Conservation (phyloP, 257 asterid species). For the Paulownia fortunei region DNA sequence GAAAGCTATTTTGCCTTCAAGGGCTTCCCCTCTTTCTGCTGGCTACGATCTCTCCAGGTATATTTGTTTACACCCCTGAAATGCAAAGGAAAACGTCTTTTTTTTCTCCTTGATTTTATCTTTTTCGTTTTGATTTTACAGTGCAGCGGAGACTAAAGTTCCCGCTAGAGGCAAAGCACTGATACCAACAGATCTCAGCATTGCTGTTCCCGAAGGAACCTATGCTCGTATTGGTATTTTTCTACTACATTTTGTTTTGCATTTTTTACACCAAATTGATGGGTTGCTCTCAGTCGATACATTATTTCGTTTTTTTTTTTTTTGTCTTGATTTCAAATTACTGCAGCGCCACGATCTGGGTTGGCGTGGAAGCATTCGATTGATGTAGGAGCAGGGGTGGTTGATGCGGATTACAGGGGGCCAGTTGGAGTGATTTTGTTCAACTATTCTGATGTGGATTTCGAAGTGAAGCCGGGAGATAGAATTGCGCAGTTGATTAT, state of each 20-base stretch:
- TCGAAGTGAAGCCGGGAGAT: conserved; percentile 55
- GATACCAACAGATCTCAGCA: conserved; percentile 74
- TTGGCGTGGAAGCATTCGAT: conserved; percentile 74
- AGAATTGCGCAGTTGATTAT: conserved; percentile 51
- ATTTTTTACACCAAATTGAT: background rate
- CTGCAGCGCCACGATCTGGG: conserved; percentile 71
- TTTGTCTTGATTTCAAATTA: background rate
- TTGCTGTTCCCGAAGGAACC: conserved; percentile 77
- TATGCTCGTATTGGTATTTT: conserved; percentile 76
- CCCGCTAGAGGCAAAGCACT: conserved; percentile 76
- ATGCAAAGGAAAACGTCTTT: background rate
- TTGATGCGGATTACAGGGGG: conserved; percentile 70
- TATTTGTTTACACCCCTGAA: background rate
- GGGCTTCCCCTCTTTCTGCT: conserved; percentile 55
- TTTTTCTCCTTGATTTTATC: background rate
- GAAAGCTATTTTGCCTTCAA: conserved; percentile 55
- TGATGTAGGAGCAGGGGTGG: conserved; percentile 83
- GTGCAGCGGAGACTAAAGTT: conserved; percentile 60
- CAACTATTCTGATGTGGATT: conserved; percentile 58
- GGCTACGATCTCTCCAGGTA: conserved; percentile 68
- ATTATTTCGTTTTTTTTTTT: background rate
- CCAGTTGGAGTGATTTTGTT: conserved; percentile 60
- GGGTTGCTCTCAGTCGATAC: background rate
- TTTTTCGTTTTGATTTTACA: conserved; percentile 10
- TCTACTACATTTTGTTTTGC: background rate